Percentiles rank a stretch among this genome's conserved stretches.
Evolutionary conservation across 495 filamentous ascomycete species (phyloP).

Genomic region (Penicillium robsamsonii): DNA sequence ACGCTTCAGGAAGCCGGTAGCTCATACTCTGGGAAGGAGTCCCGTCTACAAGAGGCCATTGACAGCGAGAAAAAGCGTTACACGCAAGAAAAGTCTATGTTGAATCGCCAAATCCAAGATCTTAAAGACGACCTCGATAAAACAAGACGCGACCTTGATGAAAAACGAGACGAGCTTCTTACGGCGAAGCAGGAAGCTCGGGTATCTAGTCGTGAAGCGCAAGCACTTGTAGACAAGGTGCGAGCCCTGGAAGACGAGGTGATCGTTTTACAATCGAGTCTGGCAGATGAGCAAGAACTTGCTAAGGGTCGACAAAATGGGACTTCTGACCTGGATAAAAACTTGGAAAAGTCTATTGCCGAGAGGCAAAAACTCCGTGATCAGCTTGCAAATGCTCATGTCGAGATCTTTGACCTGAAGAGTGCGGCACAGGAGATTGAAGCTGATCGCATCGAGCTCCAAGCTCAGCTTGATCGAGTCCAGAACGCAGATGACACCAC

Average conservation of each 20-base stretch:
- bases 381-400: slow-evolving; percentile 57
- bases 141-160: slow-evolving; percentile 53
- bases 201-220: slow-evolving; percentile 61
- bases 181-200: slow-evolving; percentile 65
- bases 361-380: slow-evolving; percentile 65
- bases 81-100: slow-evolving; percentile 51
- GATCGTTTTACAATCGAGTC: slow-evolving; percentile 66
- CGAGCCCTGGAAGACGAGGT: slow-evolving; percentile 79
- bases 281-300: slow-evolving; percentile 72
- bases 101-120: slow-evolving; percentile 57
- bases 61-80: slow-evolving; percentile 59
- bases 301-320: slow-evolving; percentile 53
- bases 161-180: slow-evolving; percentile 57
- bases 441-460: slow-evolving; percentile 64
- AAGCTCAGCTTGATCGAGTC: slow-evolving; percentile 51
- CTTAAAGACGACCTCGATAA: slow-evolving; percentile 54
- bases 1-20: slow-evolving; percentile 66
- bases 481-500: slow-evolving; percentile 53
- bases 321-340: slow-evolving; percentile 46
- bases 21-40: slow-evolving; percentile 62
- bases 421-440: slow-evolving; percentile 52
- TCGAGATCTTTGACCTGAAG: slow-evolving; percentile 58
- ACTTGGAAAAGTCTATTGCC: slow-evolving; percentile 48
- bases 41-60: slow-evolving; percentile 61
- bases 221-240: slow-evolving; percentile 62